Evolutionary conservation across 2,329 filamentous ascomycete genomes (phyloP), one percentile per base, ranked within the genome.

Genomic region (Penicillium olsonii): DNA sequence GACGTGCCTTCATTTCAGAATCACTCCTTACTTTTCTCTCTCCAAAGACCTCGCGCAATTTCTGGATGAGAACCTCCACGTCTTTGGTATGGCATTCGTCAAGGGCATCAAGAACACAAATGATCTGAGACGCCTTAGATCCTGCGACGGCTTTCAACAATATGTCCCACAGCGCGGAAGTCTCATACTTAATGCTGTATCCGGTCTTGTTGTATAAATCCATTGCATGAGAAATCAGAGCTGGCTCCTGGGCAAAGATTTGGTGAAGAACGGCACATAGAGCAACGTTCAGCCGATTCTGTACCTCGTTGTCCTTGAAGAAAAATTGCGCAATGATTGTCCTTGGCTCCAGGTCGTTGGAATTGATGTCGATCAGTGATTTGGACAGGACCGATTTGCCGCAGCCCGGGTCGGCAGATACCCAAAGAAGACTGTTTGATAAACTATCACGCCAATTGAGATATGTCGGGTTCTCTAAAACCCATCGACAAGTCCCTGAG

Each of bases 401-500:
- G 49, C 68, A 74, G 22, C 71, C 71, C 15, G 69, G 70, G 45
- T 72, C 69, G 1, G 71, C 71, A 12, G 69, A 71, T 6, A 74
- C 58, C 71, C 65, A 73, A 18, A 75, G 65, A 17, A 74, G 58
- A 46, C 62, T 55, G 31, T 63, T 52, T 3, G 24, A 7, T 1
- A 7, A 2, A 27, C 45, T 65, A 4, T 59, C 17, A 27, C 11
- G 50, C 69, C 66, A 73, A 9, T 49, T 24, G 2, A 31, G 43
- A 47, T 65, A 72, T 29, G 57, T 34, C 7, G 52, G 2, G 38
- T 68, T 62, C n/a, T 60, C 34, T 7, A 69, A n/a, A 3, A 63
- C 60, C 69, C 66, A 73, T 40, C 60, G 50, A 44, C 65, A 72
- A n/a, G 68, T 72, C 17, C 65, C 67, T 17, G 40, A 31, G 0